A percentile compares a stretch with the other conserved stretches of the same genome.
Evolutionary conservation across 1,284 basidiomycete species (phyloP).

Genomic region (Ganoderma lingzhi): DNA sequence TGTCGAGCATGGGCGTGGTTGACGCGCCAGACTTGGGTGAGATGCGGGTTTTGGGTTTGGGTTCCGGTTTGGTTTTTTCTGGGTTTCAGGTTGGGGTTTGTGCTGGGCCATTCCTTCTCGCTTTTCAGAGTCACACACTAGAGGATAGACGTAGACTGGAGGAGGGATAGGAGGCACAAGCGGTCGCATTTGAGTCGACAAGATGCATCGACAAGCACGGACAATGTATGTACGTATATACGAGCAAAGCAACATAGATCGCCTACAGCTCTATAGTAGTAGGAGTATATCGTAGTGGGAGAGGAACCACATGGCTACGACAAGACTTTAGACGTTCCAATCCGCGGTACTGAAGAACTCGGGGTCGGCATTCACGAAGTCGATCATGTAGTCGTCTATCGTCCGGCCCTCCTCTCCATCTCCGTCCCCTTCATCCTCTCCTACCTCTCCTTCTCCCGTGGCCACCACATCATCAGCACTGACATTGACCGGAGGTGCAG

Average conservation of each 20-base stretch:
- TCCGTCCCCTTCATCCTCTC: slow-evolving; percentile 47
- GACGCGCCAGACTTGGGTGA: not conserved
- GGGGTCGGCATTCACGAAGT: slow-evolving; percentile 77
- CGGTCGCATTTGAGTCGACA: not conserved
- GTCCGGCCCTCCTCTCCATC: slow-evolving; percentile 71
- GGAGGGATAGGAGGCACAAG: not conserved
- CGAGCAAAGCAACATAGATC: not conserved
- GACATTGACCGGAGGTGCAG: not conserved
- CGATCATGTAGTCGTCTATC: slow-evolving; percentile 89
- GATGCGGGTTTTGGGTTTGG: not conserved
- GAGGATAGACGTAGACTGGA: not conserved
- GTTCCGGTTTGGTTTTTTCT: not conserved
- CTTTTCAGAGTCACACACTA: not conserved
- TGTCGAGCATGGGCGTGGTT: slow-evolving; percentile 22
- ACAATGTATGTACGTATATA: not conserved
- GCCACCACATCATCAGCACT: slow-evolving; percentile 35
- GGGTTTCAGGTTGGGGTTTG: not conserved
- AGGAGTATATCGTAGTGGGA: not conserved
- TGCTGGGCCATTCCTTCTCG: not conserved
- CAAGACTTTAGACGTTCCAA: slow-evolving; percentile 59
- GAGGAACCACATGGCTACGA: not conserved
- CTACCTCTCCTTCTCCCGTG: slow-evolving; percentile 27
- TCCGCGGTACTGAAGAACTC: slow-evolving; percentile 72
- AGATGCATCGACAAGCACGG: not conserved
- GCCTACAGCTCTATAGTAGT: not conserved